Base-by-base conservation (phyloP, 495 filamentous ascomycete species). In the Glarea lozoyensis region DNA sequence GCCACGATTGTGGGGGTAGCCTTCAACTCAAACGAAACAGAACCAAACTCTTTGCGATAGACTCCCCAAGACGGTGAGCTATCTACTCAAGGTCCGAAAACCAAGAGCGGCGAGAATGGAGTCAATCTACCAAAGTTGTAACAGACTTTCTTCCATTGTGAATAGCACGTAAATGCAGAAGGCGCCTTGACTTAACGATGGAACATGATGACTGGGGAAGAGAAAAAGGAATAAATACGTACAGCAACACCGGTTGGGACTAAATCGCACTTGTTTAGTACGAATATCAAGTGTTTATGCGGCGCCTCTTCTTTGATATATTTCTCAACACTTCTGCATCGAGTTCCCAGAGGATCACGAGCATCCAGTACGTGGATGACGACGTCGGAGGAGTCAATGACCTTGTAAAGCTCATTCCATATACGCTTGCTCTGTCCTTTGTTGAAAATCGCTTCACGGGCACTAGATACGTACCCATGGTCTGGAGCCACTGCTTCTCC, bases 341-440 rank as follows among this genome's bases (percentile, higher is more conserved):
- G 76, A 25, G 90, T 96, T 12, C 89, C 88, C 4, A 88, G 61
- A 11, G 90, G 90, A 65, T 97, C 89, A 60, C 90, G 76, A 23
- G 90, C 86, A 65, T 97, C 90, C 3, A 97, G 63, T n/a, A 94
- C 84, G 53, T 96, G 90, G 22, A 97, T 81, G 22, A 97, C 76
- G 18, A 97, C 88, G 59, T 97, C 90, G n/a, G 87, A 90, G 6
- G 87, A 89, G 62, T 94, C 88, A 19, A 97, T 88, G 55, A 95
- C 87, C 65, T 98, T 94, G 67, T 90, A 95, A n/a, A 98, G 62
- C 54, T 98, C 92, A 61, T 96, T 96, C 88, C 88, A 97, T 52
- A 98, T 98, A 37, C 92, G 72, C 62, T 92, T 93, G 50, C 79
- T 85, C 60, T 94, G 86, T 12, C 92, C 92, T 67, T 98, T 98